Base-by-base conservation (phyloP, 2,329 filamentous ascomycete species). In the Monosporascus sp. region DNA sequence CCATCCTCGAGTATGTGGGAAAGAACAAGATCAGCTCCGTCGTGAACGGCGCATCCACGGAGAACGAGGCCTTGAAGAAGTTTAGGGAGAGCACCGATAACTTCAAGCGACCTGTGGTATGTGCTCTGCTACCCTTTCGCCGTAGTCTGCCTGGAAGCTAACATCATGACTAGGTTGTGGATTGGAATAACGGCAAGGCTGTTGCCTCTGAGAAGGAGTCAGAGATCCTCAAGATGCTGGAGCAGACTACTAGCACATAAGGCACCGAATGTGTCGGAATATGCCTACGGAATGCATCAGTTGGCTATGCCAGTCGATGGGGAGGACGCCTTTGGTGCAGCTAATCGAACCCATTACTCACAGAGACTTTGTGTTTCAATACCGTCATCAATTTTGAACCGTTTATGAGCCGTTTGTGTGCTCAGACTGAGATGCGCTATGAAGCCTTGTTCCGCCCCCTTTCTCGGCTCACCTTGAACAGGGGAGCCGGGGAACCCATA, bases 181-280 rank as follows among this genome's bases (percentile, higher is more conserved):
- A 97, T 70, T 97, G 94, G 94, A 90, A 88, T 69, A 92, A 93
- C 70, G 94, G 92, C 59, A 88, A 85, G 70, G 93, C 86, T 47
- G 77, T 88, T 74, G 76, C 83, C 26, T 90, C 90, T 20, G 90
- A 89, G 49, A 86, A 88, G 59, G 87, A 96, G 75, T 96, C 91
- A 17, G 88, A 93, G 75, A 97, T 97, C 56, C 73, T 96, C 67
- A 91, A 88, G 73, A 79, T 96, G 72, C 72, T 97, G 50, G 82
- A 84, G 54, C 76, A 82, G 53, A 69, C 84, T 52, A 75, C 74
- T 56, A 69, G 51, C 41, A 61, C 67, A 60, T 34, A 57, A 43
- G 19, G 40, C 19, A 20, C 22, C 19, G 14, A 46, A 17, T 46
- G 4, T 27, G 17, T 41, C 17, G 1, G 24, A n/a, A 7, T 27